Evolutionary conservation across 306 rosid genomes (phyloP).

Genomic region (Quercus gilva): DNA sequence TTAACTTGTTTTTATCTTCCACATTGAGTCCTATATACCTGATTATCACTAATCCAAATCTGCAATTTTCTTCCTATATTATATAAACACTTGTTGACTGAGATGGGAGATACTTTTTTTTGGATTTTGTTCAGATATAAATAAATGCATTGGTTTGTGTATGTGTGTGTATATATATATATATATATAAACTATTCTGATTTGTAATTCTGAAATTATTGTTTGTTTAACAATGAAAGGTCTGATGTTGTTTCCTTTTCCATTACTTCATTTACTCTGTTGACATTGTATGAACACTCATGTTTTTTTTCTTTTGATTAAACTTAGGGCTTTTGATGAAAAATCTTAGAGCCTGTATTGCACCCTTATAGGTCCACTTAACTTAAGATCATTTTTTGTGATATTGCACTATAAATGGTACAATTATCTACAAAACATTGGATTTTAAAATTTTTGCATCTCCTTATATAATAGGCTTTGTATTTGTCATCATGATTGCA

Average conservation of each 20-base stretch:
- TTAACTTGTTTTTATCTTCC: constrained; percentile 15
- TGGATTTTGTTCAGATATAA: background rate
- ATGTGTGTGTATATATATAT: background rate
- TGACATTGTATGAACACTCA: background rate
- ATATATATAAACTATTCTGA: background rate
- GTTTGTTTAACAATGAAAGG: background rate
- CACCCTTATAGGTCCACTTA: background rate
- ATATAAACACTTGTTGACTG: background rate
- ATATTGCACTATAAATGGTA: background rate
- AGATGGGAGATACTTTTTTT: background rate
- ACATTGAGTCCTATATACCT: background rate
- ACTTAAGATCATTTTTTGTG: background rate
- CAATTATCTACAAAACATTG: background rate
- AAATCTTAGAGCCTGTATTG: background rate
- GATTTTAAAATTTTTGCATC: background rate
- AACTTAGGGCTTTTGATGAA: background rate
- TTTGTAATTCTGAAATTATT: background rate
- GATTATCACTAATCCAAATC: background rate
- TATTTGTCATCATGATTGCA: background rate
- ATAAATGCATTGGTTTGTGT: background rate
- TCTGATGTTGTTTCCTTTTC: background rate
- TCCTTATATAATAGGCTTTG: background rate
- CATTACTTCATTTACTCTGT: background rate
- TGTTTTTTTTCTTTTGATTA: background rate
- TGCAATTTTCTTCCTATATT: background rate